Evolutionary conservation across 2,329 filamentous ascomycete species (phyloP).

Genomic region (Aciculosporium take): DNA sequence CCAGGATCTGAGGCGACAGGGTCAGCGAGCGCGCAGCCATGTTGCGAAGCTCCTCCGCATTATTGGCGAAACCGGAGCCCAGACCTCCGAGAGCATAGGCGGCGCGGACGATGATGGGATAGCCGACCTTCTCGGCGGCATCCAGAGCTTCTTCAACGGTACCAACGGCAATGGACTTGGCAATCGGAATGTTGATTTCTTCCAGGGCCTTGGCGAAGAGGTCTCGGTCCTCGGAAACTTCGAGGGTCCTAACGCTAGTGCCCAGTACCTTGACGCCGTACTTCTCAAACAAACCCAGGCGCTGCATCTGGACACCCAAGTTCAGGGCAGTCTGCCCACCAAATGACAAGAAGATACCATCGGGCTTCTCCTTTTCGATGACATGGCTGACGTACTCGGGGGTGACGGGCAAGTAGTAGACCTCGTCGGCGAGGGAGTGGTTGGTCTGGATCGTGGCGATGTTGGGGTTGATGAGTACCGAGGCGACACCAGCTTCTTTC

Average conservation of each 20-base stretch:
- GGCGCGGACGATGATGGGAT: conserved; percentile 94
- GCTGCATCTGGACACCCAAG: conserved; percentile 93
- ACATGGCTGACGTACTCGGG: conserved; percentile 96
- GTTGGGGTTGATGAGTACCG: conserved; percentile 93
- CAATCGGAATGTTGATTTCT: conserved; percentile 95
- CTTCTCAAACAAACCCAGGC: conserved; percentile 85
- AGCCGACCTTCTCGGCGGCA: conserved; percentile 76
- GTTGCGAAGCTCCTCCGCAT: conserved; percentile 84
- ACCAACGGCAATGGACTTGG: conserved; percentile 83
- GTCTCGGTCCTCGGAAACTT: conserved; percentile 91
- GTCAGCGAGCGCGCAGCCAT: conserved; percentile 86
- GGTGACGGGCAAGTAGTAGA: conserved; percentile 96
- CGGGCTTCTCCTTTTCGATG: conserved; percentile 87
- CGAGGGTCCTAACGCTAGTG: conserved; percentile 85
- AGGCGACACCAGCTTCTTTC: conserved; percentile 84
- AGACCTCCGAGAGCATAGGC: conserved; percentile 93
- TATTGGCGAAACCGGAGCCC: conserved; percentile 89
- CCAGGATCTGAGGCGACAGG: conserved; percentile 86
- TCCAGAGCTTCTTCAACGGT: conserved; percentile 86
- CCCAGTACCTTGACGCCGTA: conserved; percentile 93
- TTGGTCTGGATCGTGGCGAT: conserved; percentile 98
- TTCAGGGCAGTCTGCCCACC: conserved; percentile 96
- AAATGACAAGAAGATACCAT: conserved; percentile 95
- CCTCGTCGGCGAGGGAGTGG: conserved; percentile 88
- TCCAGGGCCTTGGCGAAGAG: conserved; percentile 90